These are phyloP conservation scores for Fusarium virguliforme DNA, from an alignment of 2,329 filamentous ascomycete genomes.

Conservation along the genomic window DNA sequence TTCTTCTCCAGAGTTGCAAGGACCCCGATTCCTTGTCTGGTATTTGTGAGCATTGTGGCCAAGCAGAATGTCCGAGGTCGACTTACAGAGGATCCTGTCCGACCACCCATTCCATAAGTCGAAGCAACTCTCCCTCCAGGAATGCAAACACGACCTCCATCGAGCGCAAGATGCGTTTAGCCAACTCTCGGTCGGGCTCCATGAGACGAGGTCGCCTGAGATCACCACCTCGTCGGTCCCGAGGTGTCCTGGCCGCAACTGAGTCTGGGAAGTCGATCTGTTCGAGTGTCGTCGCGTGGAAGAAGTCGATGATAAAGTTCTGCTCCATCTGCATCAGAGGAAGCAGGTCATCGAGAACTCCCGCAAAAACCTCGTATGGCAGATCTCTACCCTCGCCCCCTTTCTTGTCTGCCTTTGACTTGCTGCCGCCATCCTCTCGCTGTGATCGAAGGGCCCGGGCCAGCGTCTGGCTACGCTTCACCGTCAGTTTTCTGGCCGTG, in stretches of 20 bases:
- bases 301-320: constrained; percentile 97
- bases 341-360: constrained; percentile 84
- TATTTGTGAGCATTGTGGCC: constrained; percentile 35
- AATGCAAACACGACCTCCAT: constrained; percentile 93
- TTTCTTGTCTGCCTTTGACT: constrained; percentile 70
- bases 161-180: constrained; percentile 85
- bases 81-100: constrained; percentile 85
- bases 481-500: constrained; percentile 89
- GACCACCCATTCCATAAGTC: constrained; percentile 87
- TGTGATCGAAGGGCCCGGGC: constrained; percentile 81
- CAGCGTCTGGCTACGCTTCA: constrained; percentile 92
- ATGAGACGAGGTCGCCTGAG: constrained; percentile 82
- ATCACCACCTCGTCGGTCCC: constrained; percentile 80
- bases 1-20: constrained; percentile 86
- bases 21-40: constrained; percentile 89
- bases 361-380: constrained; percentile 86
- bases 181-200: constrained; percentile 90
- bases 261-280: constrained; percentile 87
- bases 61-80: not conserved
- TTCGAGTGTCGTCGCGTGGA: constrained; percentile 91
- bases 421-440: constrained; percentile 72
- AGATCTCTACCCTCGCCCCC: constrained; percentile 76
- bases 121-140: constrained; percentile 83
- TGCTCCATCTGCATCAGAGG: constrained; percentile 93
- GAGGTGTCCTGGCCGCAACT: constrained; percentile 76